Evolutionary conservation across 495 filamentous ascomycete genomes (phyloP).

Genomic region (Penicillium herquei): DNA sequence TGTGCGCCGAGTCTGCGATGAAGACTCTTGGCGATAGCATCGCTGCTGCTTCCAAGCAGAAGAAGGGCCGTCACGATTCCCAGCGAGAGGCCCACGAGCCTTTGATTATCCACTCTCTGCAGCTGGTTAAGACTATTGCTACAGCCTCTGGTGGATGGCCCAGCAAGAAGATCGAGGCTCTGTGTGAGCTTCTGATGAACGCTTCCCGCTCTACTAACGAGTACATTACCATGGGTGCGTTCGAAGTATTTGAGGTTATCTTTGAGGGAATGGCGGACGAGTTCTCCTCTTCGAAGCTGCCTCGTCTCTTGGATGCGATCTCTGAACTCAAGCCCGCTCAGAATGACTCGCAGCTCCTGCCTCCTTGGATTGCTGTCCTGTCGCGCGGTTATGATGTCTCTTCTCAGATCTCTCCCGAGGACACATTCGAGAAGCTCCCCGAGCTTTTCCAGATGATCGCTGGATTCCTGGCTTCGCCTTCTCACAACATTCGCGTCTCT

Average conservation of each 20-base stretch:
- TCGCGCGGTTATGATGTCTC: slow-evolving; percentile 93
- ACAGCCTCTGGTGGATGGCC: slow-evolving; percentile 90
- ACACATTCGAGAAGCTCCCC: slow-evolving; percentile 85
- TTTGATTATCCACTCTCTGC: slow-evolving; percentile 82
- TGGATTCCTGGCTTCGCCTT: slow-evolving; percentile 77
- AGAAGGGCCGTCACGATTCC: slow-evolving; percentile 56
- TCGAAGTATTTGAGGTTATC: slow-evolving; percentile 95
- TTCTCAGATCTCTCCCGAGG: slow-evolving; percentile 76
- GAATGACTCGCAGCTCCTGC: slow-evolving; percentile 88
- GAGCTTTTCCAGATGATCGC: slow-evolving; percentile 75
- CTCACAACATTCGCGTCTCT: slow-evolving; percentile 87
- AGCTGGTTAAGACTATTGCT: slow-evolving; percentile 85
- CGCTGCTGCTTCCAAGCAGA: slow-evolving; percentile 59
- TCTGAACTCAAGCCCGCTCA: slow-evolving; percentile 83
- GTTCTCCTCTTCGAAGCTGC: slow-evolving; percentile 81
- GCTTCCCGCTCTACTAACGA: slow-evolving; percentile 88
- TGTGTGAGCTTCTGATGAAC: slow-evolving; percentile 84
- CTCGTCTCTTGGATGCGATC: slow-evolving; percentile 81
- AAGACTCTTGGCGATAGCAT: slow-evolving; percentile 70
- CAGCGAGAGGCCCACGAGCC: slow-evolving; percentile 66
- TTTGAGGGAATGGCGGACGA: slow-evolving; percentile 89
- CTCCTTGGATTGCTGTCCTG: slow-evolving; percentile 93
- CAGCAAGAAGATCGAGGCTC: slow-evolving; percentile 87
- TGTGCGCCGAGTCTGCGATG: slow-evolving; percentile 90
- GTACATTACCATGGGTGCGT: slow-evolving; percentile 91